Conservation (phyloP, 176 grass and related monocot genomes). For the Oryza brachyantha region DNA sequence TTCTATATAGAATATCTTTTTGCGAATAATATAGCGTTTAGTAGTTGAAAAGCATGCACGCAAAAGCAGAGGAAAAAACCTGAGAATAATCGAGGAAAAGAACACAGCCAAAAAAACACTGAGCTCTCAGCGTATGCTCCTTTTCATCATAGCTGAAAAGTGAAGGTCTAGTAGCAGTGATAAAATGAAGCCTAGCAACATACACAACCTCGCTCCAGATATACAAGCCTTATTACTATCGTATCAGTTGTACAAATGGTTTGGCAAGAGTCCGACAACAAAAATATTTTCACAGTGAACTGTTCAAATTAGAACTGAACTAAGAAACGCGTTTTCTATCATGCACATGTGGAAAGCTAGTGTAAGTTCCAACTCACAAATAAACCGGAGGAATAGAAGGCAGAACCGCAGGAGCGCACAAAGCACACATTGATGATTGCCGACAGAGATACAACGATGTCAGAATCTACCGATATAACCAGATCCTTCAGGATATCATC, state of each 20-base stretch:
- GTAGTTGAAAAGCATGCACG: no score
- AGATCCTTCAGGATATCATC: conserved; percentile 16
- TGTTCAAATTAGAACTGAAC: conserved; percentile 2
- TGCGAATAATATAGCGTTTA: no score
- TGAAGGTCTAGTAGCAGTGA: neutral
- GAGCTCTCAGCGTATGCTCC: no score
- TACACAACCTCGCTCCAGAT: neutral
- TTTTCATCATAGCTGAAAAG: neutral
- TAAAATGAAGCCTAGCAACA: neutral
- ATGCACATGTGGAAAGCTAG: conserved; percentile 15
- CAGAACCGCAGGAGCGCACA: neutral
- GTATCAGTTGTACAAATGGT: conserved; percentile 35
- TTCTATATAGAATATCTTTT: no score
- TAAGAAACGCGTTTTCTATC: neutral
- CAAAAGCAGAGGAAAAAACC: no score
- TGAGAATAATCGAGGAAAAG: no score
- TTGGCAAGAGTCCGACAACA: neutral
- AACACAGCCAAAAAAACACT: no score
- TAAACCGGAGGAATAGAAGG: neutral
- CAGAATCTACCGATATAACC: conserved; percentile 30
- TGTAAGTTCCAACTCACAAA: conserved; percentile 30
- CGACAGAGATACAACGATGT: neutral
- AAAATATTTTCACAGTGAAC: conserved; percentile 29
- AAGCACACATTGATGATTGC: conserved; percentile 14
- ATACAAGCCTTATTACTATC: conserved; percentile 8